phyloP scores from a whole-genome alignment of 2,329 filamentous ascomycete species.

The Plenodomus biglobosus region DNA sequence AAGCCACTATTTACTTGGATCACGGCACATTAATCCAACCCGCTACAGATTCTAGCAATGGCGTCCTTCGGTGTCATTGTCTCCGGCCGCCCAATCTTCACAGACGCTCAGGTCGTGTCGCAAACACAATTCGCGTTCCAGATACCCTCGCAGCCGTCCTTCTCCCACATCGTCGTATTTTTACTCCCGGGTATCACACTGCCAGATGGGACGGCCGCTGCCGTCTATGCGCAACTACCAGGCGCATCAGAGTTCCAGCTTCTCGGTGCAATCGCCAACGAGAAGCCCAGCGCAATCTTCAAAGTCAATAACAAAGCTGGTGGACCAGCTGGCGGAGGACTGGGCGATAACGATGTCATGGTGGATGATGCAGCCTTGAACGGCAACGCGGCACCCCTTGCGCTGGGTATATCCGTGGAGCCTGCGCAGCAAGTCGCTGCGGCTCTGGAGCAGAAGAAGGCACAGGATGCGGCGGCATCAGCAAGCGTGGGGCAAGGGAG shows the following conservation, averaged over 20 bases:
- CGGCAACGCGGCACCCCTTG: constrained; percentile 48
- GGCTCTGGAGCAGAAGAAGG: constrained; percentile 64
- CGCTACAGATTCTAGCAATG: constrained; percentile 44
- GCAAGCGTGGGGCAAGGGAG: constrained; percentile 25
- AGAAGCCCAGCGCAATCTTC: constrained; percentile 92
- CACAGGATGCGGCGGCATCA: constrained; percentile 38
- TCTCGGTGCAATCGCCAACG: constrained; percentile 83
- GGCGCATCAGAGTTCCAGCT: constrained; percentile 69
- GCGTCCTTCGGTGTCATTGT: constrained; percentile 60
- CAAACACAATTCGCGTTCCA: constrained; percentile 66
- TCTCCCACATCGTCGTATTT: constrained; percentile 82
- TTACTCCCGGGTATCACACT: constrained; percentile 76
- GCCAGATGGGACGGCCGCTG: constrained; percentile 75
- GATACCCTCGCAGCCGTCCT: constrained; percentile 63
- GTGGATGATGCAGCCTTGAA: constrained; percentile 42
- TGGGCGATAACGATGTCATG: constrained; percentile 54
- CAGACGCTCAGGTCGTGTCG: constrained; percentile 57
- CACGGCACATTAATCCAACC: not conserved
- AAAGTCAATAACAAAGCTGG: constrained; percentile 59
- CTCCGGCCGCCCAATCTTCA: constrained; percentile 62
- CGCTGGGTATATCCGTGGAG: constrained; percentile 83
- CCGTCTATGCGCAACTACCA: constrained; percentile 83
- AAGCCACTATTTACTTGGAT: too few species aligned
- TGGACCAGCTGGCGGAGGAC: constrained; percentile 40
- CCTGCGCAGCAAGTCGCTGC: constrained; percentile 69